Conservation (phyloP, 495 filamentous ascomycete genomes). For the Apodospora peruviana region DNA sequence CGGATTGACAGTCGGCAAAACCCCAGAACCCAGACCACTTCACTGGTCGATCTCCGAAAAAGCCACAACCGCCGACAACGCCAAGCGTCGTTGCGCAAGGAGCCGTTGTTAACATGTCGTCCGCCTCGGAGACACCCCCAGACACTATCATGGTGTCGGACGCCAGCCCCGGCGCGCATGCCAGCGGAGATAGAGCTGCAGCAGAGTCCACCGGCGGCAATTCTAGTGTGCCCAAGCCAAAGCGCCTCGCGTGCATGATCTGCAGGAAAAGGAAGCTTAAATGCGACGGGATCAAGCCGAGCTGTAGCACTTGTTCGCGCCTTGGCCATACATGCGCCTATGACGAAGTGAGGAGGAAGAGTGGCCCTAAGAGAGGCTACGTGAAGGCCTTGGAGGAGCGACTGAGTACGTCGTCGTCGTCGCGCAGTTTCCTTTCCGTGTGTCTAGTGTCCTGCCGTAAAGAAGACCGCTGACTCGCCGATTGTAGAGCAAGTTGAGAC, state of each 20-base stretch:
- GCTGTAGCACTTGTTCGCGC: slow-evolving; percentile 86
- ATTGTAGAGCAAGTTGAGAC: slow-evolving; percentile 87
- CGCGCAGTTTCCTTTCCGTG: neutral
- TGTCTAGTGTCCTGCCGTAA: too few relatives aligned
- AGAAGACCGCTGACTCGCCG: slow-evolving; percentile 11
- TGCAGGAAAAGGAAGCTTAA: slow-evolving; percentile 90
- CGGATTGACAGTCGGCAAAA: too few relatives aligned
- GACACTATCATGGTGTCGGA: slow-evolving; percentile 33
- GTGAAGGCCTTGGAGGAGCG: slow-evolving; percentile 96
- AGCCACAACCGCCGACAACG: too few relatives aligned
- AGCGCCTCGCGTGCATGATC: slow-evolving; percentile 94
- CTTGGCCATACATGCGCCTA: slow-evolving; percentile 90
- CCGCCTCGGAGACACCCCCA: slow-evolving; percentile 29
- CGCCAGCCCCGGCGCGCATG: slow-evolving; percentile 23
- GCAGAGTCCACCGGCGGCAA: slow-evolving; percentile 45
- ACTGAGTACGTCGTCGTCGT: slow-evolving; percentile 57
- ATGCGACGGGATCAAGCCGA: slow-evolving; percentile 72
- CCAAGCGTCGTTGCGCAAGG: too few relatives aligned
- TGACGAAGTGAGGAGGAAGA: slow-evolving; percentile 95
- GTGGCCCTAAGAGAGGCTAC: slow-evolving; percentile 95
- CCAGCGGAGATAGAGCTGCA: slow-evolving; percentile 23
- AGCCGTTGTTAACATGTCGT: too few relatives aligned
- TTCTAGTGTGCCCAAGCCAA: slow-evolving; percentile 68
- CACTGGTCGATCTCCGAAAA: too few relatives aligned
- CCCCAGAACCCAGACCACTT: too few relatives aligned